Conservation (phyloP, 106 monocot genomes). For the Alisma plantagoaquatica region DNA sequence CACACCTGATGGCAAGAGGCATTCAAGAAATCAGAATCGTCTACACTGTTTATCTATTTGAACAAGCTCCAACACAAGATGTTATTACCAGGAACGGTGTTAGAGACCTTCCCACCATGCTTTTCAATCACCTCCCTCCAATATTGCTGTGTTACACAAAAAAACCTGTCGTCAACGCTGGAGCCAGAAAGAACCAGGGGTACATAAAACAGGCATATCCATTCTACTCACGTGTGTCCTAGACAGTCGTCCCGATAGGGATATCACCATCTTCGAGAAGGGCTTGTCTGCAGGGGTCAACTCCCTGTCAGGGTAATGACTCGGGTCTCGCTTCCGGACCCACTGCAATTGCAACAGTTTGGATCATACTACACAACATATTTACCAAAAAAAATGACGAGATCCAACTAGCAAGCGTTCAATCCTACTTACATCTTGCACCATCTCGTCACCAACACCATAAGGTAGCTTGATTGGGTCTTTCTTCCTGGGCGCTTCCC, state of each 20-base stretch:
- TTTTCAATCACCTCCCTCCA: conserved; percentile 68
- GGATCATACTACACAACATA: too few species aligned
- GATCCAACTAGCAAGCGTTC: too few species aligned
- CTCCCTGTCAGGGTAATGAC: conserved; percentile 16
- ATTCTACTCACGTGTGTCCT: conserved; percentile 37
- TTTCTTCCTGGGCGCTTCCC: conserved; percentile 28
- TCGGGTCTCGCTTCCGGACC: conserved; percentile 21
- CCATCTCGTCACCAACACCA: conserved; percentile 26
- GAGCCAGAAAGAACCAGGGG: too few species aligned
- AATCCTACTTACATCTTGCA: conserved; percentile 22
- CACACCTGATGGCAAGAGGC: conserved; percentile 48
- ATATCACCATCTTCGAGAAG: conserved; percentile 39
- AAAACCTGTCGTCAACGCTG: too few species aligned
- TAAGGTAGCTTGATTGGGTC: conserved; percentile 40
- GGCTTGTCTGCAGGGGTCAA: conserved; percentile 34
- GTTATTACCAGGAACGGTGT: conserved; percentile 25
- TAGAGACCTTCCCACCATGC: conserved; percentile 62
- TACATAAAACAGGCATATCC: not conserved
- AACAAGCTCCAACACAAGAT: not conserved
- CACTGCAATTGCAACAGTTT: conserved; percentile 27
- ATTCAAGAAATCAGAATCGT: too few species aligned
- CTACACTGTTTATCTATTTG: not conserved
- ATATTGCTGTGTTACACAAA: conserved; percentile 33
- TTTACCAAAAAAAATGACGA: too few species aligned
- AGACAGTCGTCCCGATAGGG: conserved; percentile 51